Evolutionary conservation across 805 yeast species (phyloP).

Genomic region (Ogataea methanolica): DNA sequence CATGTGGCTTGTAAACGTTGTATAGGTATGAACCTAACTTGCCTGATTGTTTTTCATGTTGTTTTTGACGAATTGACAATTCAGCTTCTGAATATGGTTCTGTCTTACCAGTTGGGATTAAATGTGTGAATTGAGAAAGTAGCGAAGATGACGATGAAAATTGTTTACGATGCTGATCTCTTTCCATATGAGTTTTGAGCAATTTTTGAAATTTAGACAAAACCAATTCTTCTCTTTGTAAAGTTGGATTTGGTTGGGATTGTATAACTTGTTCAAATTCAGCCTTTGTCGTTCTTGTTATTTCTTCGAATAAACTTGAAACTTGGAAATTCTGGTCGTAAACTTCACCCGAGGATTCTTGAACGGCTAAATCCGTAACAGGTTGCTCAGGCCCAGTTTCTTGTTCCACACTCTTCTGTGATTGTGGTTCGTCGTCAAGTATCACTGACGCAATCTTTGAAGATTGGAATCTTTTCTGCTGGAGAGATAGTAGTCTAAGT

Average conservation of each 20-base stretch:
- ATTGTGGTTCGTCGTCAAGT: too few relatives aligned
- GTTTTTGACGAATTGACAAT: constrained; percentile 65
- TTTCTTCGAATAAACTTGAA: constrained; percentile 4
- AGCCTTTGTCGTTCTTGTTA: constrained; percentile 18
- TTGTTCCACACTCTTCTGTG: neutral
- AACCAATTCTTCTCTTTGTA: constrained; percentile 25
- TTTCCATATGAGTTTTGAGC: constrained; percentile 22
- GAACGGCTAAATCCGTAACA: neutral
- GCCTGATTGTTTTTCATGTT: constrained; percentile 52
- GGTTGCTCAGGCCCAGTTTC: neutral
- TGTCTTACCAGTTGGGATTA: constrained; percentile 54
- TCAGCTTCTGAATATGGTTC: constrained; percentile 77
- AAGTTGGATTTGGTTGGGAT: constrained; percentile 24
- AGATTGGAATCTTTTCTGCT: constrained; percentile 1
- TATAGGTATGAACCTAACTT: constrained; percentile 60
- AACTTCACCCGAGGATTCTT: neutral
- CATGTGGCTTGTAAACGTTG: constrained; percentile 65
- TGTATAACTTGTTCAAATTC: constrained; percentile 25
- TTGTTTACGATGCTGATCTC: constrained; percentile 19
- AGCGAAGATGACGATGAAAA: constrained; percentile 22
- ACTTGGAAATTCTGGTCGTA: neutral
- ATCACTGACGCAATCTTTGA: neutral
- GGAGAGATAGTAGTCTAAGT: neutral
- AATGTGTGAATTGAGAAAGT: constrained; percentile 48
- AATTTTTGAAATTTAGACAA: constrained; percentile 23